These are phyloP conservation scores for Diaporthe humulicola DNA, from an alignment of 2,329 filamentous ascomycete genomes.

Conservation along the genomic window DNA sequence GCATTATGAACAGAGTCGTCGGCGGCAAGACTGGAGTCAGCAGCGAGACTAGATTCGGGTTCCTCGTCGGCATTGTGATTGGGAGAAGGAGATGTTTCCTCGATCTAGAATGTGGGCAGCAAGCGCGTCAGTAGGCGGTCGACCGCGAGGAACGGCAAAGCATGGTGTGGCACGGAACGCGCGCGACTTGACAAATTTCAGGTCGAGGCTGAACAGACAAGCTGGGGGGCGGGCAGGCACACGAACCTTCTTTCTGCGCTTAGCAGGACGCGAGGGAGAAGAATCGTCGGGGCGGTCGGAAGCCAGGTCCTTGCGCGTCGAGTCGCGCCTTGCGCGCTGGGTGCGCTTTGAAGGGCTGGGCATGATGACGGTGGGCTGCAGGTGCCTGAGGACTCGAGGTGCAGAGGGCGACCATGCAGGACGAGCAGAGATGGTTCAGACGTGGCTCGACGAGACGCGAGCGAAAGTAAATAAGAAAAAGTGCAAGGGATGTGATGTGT, in stretches of 20 bases:
- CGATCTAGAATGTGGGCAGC: slow-evolving; percentile 20
- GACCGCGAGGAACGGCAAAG: neutral
- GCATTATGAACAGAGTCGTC: slow-evolving; percentile 55
- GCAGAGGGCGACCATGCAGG: slow-evolving; percentile 37
- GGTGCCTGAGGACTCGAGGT: slow-evolving; percentile 18
- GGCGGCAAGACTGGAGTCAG: slow-evolving; percentile 55
- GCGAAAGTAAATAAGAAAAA: slow-evolving; percentile 37
- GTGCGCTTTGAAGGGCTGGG: slow-evolving; percentile 49
- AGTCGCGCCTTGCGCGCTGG: slow-evolving; percentile 49
- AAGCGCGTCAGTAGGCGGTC: slow-evolving; percentile 25
- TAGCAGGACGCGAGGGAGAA: slow-evolving; percentile 72
- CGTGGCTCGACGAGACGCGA: slow-evolving; percentile 17
- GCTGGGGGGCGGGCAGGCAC: slow-evolving; percentile 34
- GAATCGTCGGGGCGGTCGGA: slow-evolving; percentile 58
- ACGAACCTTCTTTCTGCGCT: slow-evolving; percentile 73
- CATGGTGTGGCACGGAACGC: neutral
- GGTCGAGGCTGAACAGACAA: slow-evolving; percentile 10
- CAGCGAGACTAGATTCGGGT: slow-evolving; percentile 36
- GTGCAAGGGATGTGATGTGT: slow-evolving; percentile 33
- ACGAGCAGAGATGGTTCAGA: neutral
- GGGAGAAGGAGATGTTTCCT: slow-evolving; percentile 46
- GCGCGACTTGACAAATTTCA: slow-evolving; percentile 34
- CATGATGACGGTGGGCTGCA: slow-evolving; percentile 42
- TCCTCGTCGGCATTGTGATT: slow-evolving; percentile 61
- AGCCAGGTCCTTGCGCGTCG: slow-evolving; percentile 48